phyloP scores from a whole-genome alignment of 2,329 filamentous ascomycete genomes.

The Delphinella strobiligena region DNA sequence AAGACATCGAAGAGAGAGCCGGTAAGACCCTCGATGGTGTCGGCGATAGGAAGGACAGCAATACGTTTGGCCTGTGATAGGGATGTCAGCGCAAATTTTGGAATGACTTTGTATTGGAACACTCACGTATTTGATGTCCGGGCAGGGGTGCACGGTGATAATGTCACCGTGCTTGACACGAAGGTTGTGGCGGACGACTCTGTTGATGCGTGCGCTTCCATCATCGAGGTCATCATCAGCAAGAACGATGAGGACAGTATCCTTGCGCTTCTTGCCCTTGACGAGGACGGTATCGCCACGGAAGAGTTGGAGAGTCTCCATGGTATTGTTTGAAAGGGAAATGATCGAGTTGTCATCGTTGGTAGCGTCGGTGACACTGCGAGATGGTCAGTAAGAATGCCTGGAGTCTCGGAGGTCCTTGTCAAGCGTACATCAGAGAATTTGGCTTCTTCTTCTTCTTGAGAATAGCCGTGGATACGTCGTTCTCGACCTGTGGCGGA shows the following conservation, averaged over 20 bases:
- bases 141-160: conserved; percentile 92
- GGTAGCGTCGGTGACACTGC: conserved; percentile 88
- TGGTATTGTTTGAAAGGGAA: conserved; percentile 93
- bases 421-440: conserved; percentile 70
- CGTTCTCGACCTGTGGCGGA: conserved; percentile 54
- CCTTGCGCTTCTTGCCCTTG: conserved; percentile 99
- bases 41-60: conserved; percentile 92
- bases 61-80: conserved; percentile 80
- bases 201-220: conserved; percentile 92
- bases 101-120: conserved; percentile 4
- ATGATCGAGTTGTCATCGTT: conserved; percentile 99
- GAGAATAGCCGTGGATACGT: conserved; percentile 88
- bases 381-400: conserved; percentile 4
- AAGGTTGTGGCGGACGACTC: conserved; percentile 95
- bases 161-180: conserved; percentile 98
- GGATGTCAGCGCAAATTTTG: conserved; percentile 1
- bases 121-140: conserved; percentile 99
- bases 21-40: conserved; percentile 94
- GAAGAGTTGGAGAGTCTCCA: conserved; percentile 97
- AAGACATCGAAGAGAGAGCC: conserved; percentile 98
- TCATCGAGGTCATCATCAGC: conserved; percentile 97
- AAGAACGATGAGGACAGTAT: conserved; percentile 93
- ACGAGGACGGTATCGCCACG: conserved; percentile 95
- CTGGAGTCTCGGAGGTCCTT: background rate
- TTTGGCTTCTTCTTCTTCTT: conserved; percentile 99